Conservation (phyloP, 106 monocot species). For the Agapanthus africanus region DNA sequence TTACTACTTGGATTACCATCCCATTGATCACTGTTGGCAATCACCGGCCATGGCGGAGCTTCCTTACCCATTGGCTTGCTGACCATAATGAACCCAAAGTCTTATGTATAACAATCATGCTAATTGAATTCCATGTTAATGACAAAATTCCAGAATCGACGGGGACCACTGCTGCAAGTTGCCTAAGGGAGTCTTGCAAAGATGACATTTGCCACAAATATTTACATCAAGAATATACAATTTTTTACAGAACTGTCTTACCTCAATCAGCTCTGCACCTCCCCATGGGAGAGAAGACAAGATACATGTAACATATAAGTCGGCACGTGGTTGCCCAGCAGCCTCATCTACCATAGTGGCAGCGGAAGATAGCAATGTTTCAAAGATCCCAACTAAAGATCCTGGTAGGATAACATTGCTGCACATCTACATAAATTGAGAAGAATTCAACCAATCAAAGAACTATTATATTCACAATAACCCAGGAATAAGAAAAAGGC, state of each 20-base stretch:
- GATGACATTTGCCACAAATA: too few species aligned
- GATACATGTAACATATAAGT: conserved; percentile 83
- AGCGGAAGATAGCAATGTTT: conserved; percentile 85
- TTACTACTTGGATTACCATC: too few species aligned
- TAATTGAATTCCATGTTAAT: too few species aligned
- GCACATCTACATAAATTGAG: conserved; percentile 62
- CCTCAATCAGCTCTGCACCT: conserved; percentile 81
- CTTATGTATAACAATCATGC: too few species aligned
- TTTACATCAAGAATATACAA: background rate
- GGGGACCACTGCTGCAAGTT: too few species aligned
- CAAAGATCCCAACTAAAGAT: conserved; percentile 71
- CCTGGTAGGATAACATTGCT: conserved; percentile 72
- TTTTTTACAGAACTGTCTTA: conserved; percentile 17
- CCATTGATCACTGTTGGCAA: too few species aligned
- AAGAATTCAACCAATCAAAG: background rate
- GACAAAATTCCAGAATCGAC: too few species aligned
- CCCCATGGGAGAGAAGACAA: conserved; percentile 94
- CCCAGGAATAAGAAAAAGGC: background rate
- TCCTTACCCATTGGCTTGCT: too few species aligned
- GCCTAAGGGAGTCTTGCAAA: too few species aligned
- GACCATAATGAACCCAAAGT: too few species aligned
- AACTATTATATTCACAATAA: background rate
- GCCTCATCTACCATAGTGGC: conserved; percentile 76
- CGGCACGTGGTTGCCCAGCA: conserved; percentile 79
- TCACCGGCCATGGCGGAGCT: too few species aligned